Conservation (phyloP, 495 filamentous ascomycete genomes). For the Physcia stellaris region DNA sequence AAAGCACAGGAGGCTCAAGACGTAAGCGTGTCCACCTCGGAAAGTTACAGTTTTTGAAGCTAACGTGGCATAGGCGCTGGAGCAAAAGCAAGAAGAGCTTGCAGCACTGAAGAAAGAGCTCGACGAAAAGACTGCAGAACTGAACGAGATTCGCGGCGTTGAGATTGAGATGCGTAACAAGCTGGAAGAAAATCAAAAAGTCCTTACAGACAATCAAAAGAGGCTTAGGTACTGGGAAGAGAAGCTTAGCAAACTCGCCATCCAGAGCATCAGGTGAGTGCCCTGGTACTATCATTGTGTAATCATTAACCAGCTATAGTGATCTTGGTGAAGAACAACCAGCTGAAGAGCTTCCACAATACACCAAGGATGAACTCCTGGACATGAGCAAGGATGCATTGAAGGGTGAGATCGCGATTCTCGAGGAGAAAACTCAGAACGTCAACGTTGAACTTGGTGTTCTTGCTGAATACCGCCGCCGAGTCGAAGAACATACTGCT, state of each 20-base stretch:
- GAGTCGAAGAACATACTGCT: conserved; percentile 72
- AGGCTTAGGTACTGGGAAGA: conserved; percentile 74
- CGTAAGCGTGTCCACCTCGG: conserved; percentile 25
- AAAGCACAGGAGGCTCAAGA: conserved; percentile 80
- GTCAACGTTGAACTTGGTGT: conserved; percentile 81
- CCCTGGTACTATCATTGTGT: neutral
- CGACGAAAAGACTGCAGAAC: conserved; percentile 70
- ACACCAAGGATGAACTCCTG: conserved; percentile 80
- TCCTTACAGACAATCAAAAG: conserved; percentile 74
- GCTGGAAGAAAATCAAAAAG: conserved; percentile 89
- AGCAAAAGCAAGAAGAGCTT: conserved; percentile 68
- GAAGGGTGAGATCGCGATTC: conserved; percentile 72
- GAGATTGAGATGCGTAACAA: conserved; percentile 99
- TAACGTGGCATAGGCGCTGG: conserved; percentile 35
- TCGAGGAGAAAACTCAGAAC: conserved; percentile 89
- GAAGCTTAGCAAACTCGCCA: conserved; percentile 60
- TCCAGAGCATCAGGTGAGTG: conserved; percentile 53
- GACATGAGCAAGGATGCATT: conserved; percentile 82
- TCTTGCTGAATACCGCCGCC: conserved; percentile 81
- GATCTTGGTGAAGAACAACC: conserved; percentile 47
- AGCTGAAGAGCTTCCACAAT: conserved; percentile 53
- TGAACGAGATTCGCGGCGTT: conserved; percentile 77
- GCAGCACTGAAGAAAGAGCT: conserved; percentile 68
- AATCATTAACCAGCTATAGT: conserved; percentile 10
- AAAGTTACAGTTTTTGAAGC: conserved; percentile 12